Conservation (phyloP, 2,329 filamentous ascomycete genomes). For the Tolypocladium tropicale region DNA sequence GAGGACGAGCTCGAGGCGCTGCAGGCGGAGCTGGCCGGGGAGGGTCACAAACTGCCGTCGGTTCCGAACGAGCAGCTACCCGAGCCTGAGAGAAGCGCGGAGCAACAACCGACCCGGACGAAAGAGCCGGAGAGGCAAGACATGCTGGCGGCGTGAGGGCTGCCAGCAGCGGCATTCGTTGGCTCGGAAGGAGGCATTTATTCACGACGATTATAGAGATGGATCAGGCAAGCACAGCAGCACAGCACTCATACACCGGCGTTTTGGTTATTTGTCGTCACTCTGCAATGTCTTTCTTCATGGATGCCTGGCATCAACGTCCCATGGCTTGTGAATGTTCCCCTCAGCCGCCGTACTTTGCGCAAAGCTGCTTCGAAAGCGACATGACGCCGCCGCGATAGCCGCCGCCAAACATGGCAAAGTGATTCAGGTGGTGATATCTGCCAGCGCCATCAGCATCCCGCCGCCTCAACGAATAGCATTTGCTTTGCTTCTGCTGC, state of each 20-base stretch:
- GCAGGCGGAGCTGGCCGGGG: conserved; percentile 35
- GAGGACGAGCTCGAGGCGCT: conserved; percentile 87
- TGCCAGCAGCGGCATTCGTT: not conserved
- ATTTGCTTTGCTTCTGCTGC: not conserved
- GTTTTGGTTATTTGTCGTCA: conserved; percentile 10
- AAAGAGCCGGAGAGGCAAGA: conserved; percentile 23
- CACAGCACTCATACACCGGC: conserved; percentile 10
- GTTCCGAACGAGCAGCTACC: conserved; percentile 24
- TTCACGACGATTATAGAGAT: conserved; percentile 3
- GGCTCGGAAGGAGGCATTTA: not conserved
- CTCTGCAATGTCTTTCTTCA: not conserved
- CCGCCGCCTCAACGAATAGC: not conserved
- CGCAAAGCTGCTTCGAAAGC: conserved; percentile 66
- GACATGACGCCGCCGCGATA: conserved; percentile 67
- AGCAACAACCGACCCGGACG: conserved; percentile 8
- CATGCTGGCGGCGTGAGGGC: conserved; percentile 26
- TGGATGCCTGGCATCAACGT: too few species aligned
- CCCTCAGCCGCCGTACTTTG: conserved; percentile 51
- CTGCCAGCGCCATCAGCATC: conserved; percentile 27
- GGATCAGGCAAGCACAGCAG: conserved; percentile 3
- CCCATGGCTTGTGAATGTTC: not conserved
- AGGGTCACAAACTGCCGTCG: conserved; percentile 15
- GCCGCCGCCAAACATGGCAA: conserved; percentile 70
- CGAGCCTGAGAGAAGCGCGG: conserved; percentile 8
- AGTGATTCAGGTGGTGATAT: conserved; percentile 87